Percentiles rank a stretch among this genome's conserved stretches.
phyloP scores from a whole-genome alignment of 2,329 filamentous ascomycete genomes.

The Fusarium dimerum region DNA sequence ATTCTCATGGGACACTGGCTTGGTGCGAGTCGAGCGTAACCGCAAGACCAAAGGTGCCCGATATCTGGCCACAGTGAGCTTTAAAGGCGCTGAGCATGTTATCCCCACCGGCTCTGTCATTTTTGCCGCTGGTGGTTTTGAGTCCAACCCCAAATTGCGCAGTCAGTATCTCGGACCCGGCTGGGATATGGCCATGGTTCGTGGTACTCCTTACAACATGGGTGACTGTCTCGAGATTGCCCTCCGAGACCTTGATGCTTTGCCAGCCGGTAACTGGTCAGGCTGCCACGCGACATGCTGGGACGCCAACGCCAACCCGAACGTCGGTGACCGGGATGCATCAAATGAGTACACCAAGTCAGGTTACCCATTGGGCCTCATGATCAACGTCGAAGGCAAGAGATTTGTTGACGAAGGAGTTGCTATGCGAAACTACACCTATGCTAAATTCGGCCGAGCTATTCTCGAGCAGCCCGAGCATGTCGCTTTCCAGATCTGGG shows the following conservation, averaged over 20 bases:
- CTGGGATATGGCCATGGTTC: too few relatives aligned
- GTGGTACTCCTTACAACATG: constrained; percentile 59
- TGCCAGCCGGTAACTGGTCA: constrained; percentile 58
- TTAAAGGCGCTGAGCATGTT: constrained; percentile 26
- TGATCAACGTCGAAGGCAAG: constrained; percentile 59
- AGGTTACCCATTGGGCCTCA: constrained; percentile 66
- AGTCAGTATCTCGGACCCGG: too few relatives aligned
- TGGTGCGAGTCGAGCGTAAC: constrained; percentile 36
- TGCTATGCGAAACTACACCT: constrained; percentile 67
- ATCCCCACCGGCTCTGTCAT: constrained; percentile 46
- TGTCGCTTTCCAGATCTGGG: constrained; percentile 66
- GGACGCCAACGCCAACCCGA: constrained; percentile 60
- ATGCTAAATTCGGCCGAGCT: constrained; percentile 64
- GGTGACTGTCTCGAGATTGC: constrained; percentile 59
- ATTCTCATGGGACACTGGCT: constrained; percentile 43
- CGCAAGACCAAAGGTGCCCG: too few relatives aligned
- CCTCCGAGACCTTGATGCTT: constrained; percentile 50
- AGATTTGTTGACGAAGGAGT: constrained; percentile 68
- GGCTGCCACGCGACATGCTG: constrained; percentile 67
- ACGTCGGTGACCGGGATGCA: constrained; percentile 56
- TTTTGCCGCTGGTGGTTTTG: constrained; percentile 56
- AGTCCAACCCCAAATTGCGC: too few relatives aligned
- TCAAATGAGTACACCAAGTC: constrained; percentile 71
- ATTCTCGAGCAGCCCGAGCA: constrained; percentile 61
- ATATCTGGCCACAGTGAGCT: constrained; percentile 22